Percentiles rank a stretch among this genome's conserved stretches.
phyloP scores from a whole-genome alignment of 208 protist genomes.

The Angomonas ambiguus region DNA sequence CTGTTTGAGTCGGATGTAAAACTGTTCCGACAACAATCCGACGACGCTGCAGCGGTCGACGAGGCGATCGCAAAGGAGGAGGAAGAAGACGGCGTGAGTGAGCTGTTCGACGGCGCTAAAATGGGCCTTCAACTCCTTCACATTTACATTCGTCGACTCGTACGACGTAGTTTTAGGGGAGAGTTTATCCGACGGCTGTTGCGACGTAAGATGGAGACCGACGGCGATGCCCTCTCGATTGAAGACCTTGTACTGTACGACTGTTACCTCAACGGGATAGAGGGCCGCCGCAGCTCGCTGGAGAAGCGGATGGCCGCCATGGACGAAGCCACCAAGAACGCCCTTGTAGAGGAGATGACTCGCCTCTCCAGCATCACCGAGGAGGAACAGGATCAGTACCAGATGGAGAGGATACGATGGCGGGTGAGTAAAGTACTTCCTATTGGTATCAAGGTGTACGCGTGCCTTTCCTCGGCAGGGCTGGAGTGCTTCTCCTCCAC shows the following conservation, averaged over 20 bases:
- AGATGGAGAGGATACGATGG: background rate
- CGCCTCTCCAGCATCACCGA: constrained; percentile 7
- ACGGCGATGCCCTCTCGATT: constrained; percentile 10
- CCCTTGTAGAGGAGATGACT: constrained; percentile 13
- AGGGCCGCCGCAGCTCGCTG: background rate
- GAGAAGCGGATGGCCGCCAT: background rate
- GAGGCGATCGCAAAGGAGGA: background rate
- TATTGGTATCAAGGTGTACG: constrained; percentile 57
- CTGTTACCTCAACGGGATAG: constrained; percentile 1
- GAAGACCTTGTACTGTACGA: constrained; percentile 26
- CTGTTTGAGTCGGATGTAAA: constrained; percentile 27
- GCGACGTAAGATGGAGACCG: constrained; percentile 9
- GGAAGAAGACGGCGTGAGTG: background rate
- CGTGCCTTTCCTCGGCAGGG: constrained; percentile 49
- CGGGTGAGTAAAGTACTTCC: constrained; percentile 31
- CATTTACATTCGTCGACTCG: constrained; percentile 18
- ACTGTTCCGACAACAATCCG: constrained; percentile 1
- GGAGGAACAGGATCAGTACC: background rate
- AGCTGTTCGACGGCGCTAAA: background rate
- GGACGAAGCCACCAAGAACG: background rate
- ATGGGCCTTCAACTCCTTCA: constrained; percentile 28
- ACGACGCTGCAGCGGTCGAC: constrained; percentile 13
- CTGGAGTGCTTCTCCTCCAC: constrained; percentile 30
- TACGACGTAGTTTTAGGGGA: constrained; percentile 22
- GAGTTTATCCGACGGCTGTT: constrained; percentile 37